Conservation (phyloP, 1,139 yeast genomes). For the Maudiozyma humilis region DNA sequence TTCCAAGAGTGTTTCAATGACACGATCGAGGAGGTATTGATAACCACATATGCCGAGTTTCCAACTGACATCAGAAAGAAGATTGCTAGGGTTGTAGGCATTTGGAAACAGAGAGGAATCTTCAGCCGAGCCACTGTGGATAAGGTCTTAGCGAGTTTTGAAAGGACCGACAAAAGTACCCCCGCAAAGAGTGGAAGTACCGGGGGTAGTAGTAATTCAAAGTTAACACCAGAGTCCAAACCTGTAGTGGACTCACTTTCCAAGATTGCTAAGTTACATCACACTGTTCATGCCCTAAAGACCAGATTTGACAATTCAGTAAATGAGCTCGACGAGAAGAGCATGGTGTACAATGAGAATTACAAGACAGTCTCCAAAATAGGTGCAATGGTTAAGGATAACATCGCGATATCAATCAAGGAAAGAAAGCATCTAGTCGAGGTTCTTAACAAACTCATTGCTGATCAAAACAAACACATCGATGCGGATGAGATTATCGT, state of each 20-base stretch:
- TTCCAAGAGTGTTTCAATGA: slow-evolving; percentile 53
- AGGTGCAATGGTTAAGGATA: slow-evolving; percentile 22
- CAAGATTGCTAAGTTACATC: slow-evolving; percentile 17
- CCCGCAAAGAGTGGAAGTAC: background rate
- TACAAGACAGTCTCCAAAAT: slow-evolving; percentile 24
- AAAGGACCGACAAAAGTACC: slow-evolving; percentile 8
- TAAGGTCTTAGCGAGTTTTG: slow-evolving; percentile 37
- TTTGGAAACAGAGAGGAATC: slow-evolving; percentile 68
- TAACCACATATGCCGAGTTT: slow-evolving; percentile 20
- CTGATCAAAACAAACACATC: slow-evolving; percentile 17
- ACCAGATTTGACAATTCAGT: slow-evolving; percentile 26
- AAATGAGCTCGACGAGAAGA: slow-evolving; percentile 24
- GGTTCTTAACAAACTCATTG: slow-evolving; percentile 16
- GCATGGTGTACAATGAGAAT: slow-evolving; percentile 27
- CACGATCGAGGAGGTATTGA: slow-evolving; percentile 36
- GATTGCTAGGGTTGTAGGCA: slow-evolving; percentile 58
- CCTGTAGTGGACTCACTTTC: slow-evolving; percentile 13
- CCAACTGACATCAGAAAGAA: slow-evolving; percentile 40
- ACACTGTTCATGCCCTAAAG: slow-evolving; percentile 19
- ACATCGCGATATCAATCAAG: slow-evolving; percentile 17
- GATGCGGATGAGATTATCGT: slow-evolving; percentile 21
- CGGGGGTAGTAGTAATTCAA: slow-evolving; percentile 5
- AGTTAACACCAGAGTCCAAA: slow-evolving; percentile 16
- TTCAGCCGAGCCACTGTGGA: slow-evolving; percentile 42
- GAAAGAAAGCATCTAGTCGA: slow-evolving; percentile 16